Evolutionary conservation across 208 protist genomes (phyloP), one percentile per base, ranked within the genome.

Genomic region (Leishmania arabica): DNA sequence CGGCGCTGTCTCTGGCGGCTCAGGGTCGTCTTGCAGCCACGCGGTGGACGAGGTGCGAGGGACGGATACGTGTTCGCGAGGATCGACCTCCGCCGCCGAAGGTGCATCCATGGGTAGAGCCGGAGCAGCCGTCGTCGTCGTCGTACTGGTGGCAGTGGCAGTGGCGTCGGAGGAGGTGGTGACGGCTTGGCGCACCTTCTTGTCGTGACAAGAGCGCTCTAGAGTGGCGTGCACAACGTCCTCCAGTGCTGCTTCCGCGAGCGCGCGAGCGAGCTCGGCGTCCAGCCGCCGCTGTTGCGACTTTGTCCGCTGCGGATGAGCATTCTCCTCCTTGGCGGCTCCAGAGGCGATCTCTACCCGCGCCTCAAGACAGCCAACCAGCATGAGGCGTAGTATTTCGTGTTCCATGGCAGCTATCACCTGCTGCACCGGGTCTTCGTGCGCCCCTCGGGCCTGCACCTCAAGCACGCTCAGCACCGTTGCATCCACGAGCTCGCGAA

Each of bases 361-460:
- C 34, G 7, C 72, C n/a, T 56, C 56, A 7, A 81, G 82, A 1
- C 62, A 56, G 11, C 31, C 62, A 5, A 68, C 51, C 27, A 85
- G 37, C 58, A 81, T 42, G 27, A 81, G 76, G 4, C 71, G 82
- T 70, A 85, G 64, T 47, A 85, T 62, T 70, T 85, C 82, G 24
- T 78, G 71, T 13, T 81, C 82, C 19, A 85, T 75, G 27, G 77
- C 76, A 11, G 69, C 42, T 42, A 85, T 58, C 37, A 81, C 77
- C 27, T 69, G 72, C 40, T 64, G 70, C 49, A 85, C 71, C 47
- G 72, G 82, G 54, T 85, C 77, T 2, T 15, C 19, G n/a, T 60
- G 68, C 49, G 69, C 34, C 31, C 34, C 17, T 7, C 72, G 9
- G 19, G 73, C 15, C 47, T 77, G 69, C 24, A n/a, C 53, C 62